Conservation (phyloP, 176 grass and related monocot species). For the Triticum urartu region DNA sequence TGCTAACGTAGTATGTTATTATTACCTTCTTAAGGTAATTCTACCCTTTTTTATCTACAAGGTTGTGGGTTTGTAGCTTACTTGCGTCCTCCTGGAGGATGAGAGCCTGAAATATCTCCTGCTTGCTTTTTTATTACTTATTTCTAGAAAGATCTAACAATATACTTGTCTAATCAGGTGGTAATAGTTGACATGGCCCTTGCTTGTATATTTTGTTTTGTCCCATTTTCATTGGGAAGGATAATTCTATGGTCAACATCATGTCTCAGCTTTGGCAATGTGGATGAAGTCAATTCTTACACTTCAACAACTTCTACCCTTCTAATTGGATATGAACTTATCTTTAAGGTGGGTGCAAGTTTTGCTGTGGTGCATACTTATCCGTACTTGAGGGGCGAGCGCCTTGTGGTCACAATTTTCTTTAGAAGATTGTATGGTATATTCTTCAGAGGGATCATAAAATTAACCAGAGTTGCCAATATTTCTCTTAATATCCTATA, state of each 20-base stretch:
- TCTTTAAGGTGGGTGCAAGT: background rate
- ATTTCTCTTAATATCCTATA: constrained; percentile 23
- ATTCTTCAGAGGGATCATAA: constrained; percentile 28
- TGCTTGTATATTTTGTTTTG: constrained; percentile 28
- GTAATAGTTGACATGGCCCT: constrained; percentile 9
- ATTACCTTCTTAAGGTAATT: background rate
- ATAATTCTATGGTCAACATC: background rate
- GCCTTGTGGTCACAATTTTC: background rate
- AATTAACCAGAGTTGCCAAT: constrained; percentile 12
- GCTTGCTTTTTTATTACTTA: background rate
- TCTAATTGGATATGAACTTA: constrained; percentile 22
- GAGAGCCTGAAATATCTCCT: background rate
- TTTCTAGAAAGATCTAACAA: background rate
- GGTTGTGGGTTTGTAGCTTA: background rate
- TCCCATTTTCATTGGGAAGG: constrained; percentile 40
- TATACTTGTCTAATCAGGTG: constrained; percentile 11
- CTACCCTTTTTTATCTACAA: background rate
- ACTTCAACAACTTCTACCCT: constrained; percentile 23
- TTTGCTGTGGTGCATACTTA: constrained; percentile 8
- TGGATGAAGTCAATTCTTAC: constrained; percentile 6
- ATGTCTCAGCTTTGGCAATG: background rate
- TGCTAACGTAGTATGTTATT: background rate
- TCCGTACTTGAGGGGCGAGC: constrained; percentile 23
- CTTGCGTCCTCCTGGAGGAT: background rate
- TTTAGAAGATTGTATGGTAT: constrained; percentile 6